Base-by-base conservation (phyloP, 1,284 basidiomycete species). In the Singerocomus inundabilis region DNA sequence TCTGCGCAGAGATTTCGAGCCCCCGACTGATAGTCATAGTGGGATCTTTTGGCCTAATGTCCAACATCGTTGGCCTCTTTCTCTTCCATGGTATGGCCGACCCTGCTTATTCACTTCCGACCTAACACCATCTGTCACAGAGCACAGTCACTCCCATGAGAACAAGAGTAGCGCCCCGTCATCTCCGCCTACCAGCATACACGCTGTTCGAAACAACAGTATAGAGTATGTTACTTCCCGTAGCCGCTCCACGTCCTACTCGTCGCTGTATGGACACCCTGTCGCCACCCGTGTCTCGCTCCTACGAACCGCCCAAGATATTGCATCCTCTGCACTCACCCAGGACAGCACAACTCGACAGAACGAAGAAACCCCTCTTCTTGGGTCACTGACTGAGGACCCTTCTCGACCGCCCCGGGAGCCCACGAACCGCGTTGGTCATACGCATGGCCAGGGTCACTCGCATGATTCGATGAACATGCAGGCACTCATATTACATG, bases 381-480 rank as follows among this genome's bases (percentile, higher is more conserved):
- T 80, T 42, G 42, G 48, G 4, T 49, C 57, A 37, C 55, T 59
- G 29, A 44, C 45, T 12, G 49, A 47, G 37, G 57, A 32, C 48
- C 41, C 52, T 46, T 38, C 60, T 21, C 38, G 26, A 30, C 34
- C 44, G 16, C 31, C 55, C 33, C 55, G 28, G 41, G 43, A 24
- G 18, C 57, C 47, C 66, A 67, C 53, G 33, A 57, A 59, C 44
- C 51, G 52, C 13, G 39, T 28, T 25, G 47, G 55, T 18, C 70
- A 69, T 55, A 50, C 52, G 6, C 62, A 58, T 31, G 64, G 57
- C 9, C 75, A 79, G 56, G 72, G 73, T 9, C 87, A 90, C 62
- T 67, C 75, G 1, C 88, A 91, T 64, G 75, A 88, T 16, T 91
- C 86, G 6, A 98, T 99, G 96, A 99, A 98, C 72, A 98, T 99